Conservation (phyloP, 2,329 filamentous ascomycete genomes). For the Aspergillus jensenii region DNA sequence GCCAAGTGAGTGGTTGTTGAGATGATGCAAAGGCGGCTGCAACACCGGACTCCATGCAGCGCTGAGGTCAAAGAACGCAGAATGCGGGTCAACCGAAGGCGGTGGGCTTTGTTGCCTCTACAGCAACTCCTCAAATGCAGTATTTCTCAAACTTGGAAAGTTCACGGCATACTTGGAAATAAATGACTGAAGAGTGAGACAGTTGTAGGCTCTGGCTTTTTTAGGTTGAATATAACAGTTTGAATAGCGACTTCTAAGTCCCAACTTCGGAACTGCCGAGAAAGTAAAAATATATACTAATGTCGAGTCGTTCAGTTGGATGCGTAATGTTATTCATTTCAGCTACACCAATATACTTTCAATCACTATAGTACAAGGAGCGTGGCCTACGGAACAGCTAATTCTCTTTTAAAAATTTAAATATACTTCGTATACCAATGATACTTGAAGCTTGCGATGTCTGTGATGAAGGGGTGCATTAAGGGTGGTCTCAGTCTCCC, state of each 20-base stretch:
- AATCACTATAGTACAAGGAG: too few species aligned
- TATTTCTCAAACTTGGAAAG: background rate
- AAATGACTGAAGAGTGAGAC: too few species aligned
- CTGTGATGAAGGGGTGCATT: background rate
- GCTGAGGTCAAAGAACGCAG: slow-evolving; percentile 3
- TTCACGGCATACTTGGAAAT: background rate
- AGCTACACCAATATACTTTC: too few species aligned
- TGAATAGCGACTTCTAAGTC: too few species aligned
- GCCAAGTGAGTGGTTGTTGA: slow-evolving; percentile 11
- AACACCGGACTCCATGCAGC: slow-evolving; percentile 6
- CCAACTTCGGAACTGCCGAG: too few species aligned
- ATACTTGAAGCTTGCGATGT: background rate
- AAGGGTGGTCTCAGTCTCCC: background rate
- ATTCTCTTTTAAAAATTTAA: too few species aligned
- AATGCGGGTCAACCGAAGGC: slow-evolving; percentile 19
- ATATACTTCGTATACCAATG: background rate
- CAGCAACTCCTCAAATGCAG: background rate
- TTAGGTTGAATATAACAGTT: too few species aligned
- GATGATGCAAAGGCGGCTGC: slow-evolving; percentile 13
- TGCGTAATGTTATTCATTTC: too few species aligned
- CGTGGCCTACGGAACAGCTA: too few species aligned
- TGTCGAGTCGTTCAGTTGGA: too few species aligned
- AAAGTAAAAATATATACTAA: too few species aligned
- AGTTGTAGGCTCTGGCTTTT: too few species aligned
- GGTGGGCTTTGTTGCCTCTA: slow-evolving; percentile 12